phyloP scores from a whole-genome alignment of 2,329 filamentous ascomycete species.

The Aspergillus versicolor region DNA sequence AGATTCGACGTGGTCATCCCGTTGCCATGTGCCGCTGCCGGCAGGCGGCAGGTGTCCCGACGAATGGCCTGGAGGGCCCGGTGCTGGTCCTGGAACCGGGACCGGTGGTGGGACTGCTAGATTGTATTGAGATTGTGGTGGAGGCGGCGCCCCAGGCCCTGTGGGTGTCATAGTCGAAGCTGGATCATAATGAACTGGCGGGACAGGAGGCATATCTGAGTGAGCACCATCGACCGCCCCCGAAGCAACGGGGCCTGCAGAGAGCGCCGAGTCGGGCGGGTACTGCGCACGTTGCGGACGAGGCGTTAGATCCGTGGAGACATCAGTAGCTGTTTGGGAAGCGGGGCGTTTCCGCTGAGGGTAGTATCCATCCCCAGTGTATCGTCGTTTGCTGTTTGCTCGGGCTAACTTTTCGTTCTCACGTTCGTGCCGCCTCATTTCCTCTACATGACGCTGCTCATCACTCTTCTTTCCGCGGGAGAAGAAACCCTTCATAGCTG shows the following conservation, averaged over 20 bases:
- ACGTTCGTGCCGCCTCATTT: constrained; percentile 50
- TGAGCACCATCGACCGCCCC: constrained; percentile 29
- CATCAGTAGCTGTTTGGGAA: constrained; percentile 37
- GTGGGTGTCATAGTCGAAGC: constrained; percentile 27
- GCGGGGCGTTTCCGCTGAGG: constrained; percentile 32
- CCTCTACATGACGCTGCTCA: constrained; percentile 60
- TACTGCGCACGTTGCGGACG: constrained; percentile 29
- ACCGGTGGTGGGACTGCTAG: constrained; percentile 25
- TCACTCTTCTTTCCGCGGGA: constrained; percentile 56
- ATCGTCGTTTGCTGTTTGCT: constrained; percentile 60
- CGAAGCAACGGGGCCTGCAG: constrained; percentile 29
- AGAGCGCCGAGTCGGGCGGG: constrained; percentile 35
- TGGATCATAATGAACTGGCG: constrained; percentile 39
- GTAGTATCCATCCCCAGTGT: constrained; percentile 64
- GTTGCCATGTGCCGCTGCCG: constrained; percentile 27
- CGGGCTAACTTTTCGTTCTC: constrained; percentile 55
- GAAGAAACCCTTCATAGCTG: constrained; percentile 57
- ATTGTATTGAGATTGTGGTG: constrained; percentile 24
- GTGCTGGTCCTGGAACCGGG: constrained; percentile 29
- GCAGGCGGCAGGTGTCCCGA: constrained; percentile 32
- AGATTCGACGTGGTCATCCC: constrained; percentile 50
- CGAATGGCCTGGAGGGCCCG: constrained; percentile 31
- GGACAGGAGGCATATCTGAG: constrained; percentile 40
- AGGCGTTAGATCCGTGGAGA: constrained; percentile 35
- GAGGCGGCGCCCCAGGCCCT: constrained; percentile 21